Percentiles rank a stretch among this genome's conserved stretches.
Evolutionary conservation across 768 basidiomycete species (phyloP).

Genomic region (Hebeloma cylindrosporum): DNA sequence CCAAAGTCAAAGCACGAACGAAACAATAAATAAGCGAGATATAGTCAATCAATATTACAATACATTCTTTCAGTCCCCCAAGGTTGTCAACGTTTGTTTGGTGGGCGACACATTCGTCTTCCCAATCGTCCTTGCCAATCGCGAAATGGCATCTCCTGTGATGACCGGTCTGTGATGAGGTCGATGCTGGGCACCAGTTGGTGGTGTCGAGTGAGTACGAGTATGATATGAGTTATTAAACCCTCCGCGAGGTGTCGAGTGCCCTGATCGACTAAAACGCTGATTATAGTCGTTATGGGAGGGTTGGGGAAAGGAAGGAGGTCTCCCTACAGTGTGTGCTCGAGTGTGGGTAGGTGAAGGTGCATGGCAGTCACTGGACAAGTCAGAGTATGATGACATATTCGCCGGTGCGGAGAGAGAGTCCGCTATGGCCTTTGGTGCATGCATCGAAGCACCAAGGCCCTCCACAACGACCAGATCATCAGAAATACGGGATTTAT

Average conservation of each 20-base stretch:
- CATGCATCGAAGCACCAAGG: conserved; percentile 57
- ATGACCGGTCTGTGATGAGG: conserved; percentile 64
- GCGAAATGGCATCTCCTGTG: conserved; percentile 69
- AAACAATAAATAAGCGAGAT: conserved; percentile 1
- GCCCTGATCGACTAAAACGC: conserved; percentile 43
- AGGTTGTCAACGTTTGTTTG: conserved; percentile 6
- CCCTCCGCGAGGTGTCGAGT: conserved; percentile 43
- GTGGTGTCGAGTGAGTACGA: conserved; percentile 69
- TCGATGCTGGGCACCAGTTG: conserved; percentile 35
- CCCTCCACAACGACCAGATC: conserved; percentile 14
- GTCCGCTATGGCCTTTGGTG: conserved; percentile 40
- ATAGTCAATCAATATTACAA: not conserved
- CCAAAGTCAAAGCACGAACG: not conserved
- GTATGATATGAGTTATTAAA: conserved; percentile 35
- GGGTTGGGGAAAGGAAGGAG: conserved; percentile 30
- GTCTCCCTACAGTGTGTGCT: conserved; percentile 56
- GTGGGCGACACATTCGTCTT: conserved; percentile 16
- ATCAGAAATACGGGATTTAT: conserved; percentile 4
- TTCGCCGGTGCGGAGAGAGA: conserved; percentile 43
- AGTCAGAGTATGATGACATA: conserved; percentile 30
- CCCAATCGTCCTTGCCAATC: conserved; percentile 63
- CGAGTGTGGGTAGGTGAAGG: conserved; percentile 48
- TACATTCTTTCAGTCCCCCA: not conserved
- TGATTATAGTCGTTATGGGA: conserved; percentile 26
- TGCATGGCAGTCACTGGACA: conserved; percentile 21